A percentile compares a stretch with the other conserved stretches of the same genome.
phyloP scores from a whole-genome alignment of 1,284 basidiomycete species.

The Vanrija sp. region DNA sequence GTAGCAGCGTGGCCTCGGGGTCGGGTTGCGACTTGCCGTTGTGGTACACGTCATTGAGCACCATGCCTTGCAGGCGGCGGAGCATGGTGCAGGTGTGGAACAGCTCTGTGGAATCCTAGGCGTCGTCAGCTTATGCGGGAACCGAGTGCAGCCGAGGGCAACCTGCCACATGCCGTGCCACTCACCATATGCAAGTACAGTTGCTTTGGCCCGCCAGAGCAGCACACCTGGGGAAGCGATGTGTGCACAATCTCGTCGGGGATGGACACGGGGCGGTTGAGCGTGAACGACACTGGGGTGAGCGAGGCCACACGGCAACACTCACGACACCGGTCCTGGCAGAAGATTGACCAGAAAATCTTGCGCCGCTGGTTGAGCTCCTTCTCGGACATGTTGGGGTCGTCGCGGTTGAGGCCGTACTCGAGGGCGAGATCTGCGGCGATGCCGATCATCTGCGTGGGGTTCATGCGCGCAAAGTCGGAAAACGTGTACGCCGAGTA shows the following conservation, averaged over 20 bases:
- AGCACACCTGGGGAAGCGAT: no score
- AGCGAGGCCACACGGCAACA: not conserved
- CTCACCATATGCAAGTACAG: no score
- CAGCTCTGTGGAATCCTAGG: no score
- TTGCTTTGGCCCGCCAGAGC: no score
- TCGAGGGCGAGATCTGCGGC: constrained; percentile 2
- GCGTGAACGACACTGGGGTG: not conserved
- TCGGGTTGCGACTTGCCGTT: not conserved
- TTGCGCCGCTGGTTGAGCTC: constrained; percentile 6
- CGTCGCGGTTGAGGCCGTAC: constrained; percentile 7
- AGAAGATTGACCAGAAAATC: constrained; percentile 12
- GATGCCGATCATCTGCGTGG: constrained; percentile 3
- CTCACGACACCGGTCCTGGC: constrained; percentile 2
- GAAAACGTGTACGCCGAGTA: constrained; percentile 2
- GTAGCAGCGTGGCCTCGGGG: constrained; percentile 1
- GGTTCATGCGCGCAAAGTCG: constrained; percentile 9
- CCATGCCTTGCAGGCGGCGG: constrained; percentile 6
- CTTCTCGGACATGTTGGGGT: not conserved
- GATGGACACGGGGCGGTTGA: not conserved
- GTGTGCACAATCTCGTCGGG: not conserved
- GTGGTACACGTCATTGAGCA: constrained; percentile 4
- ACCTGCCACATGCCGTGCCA: no score
- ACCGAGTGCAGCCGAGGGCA: no score
- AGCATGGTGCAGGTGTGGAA: not conserved
- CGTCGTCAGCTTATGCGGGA: no score